phyloP scores from a whole-genome alignment of 371 early-diverging fungal genomes.

The Apophysomyces elegans region DNA sequence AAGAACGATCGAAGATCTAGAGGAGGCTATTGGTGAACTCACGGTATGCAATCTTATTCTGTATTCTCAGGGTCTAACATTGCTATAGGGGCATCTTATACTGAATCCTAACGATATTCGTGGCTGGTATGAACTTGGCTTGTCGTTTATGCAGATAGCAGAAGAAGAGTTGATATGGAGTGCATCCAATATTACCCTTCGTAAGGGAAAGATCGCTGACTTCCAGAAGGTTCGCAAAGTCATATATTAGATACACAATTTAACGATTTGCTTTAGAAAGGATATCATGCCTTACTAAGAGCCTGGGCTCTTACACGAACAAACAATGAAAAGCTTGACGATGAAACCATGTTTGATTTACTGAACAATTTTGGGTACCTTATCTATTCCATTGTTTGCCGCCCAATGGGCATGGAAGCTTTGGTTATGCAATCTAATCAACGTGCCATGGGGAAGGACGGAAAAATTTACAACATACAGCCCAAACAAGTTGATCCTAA shows the following conservation, averaged over 20 bases:
- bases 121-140: constrained; percentile 71
- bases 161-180: constrained; percentile 73
- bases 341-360: constrained; percentile 39
- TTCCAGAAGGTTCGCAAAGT: constrained; percentile 58
- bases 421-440: constrained; percentile 23
- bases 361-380: constrained; percentile 65
- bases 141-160: constrained; percentile 58
- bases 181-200: constrained; percentile 61
- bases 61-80: not conserved
- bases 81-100: constrained; percentile 45
- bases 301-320: constrained; percentile 33
- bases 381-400: constrained; percentile 63
- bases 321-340: not conserved
- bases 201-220: constrained; percentile 53
- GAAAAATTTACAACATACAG: constrained; percentile 14
- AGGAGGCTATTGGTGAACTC: constrained; percentile 64
- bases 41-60: constrained; percentile 33
- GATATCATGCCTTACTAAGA: constrained; percentile 58
- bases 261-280: constrained; percentile 43
- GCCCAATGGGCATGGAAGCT: constrained; percentile 72
- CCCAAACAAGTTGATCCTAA: constrained; percentile 22
- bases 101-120: constrained; percentile 63
- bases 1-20: constrained; percentile 62
- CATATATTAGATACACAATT: not conserved
- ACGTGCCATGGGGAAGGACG: constrained; percentile 16